Evolutionary conservation across 495 filamentous ascomycete species (phyloP), one percentile per base, ranked within the genome.

Genomic region (Neurospora terricola): DNA sequence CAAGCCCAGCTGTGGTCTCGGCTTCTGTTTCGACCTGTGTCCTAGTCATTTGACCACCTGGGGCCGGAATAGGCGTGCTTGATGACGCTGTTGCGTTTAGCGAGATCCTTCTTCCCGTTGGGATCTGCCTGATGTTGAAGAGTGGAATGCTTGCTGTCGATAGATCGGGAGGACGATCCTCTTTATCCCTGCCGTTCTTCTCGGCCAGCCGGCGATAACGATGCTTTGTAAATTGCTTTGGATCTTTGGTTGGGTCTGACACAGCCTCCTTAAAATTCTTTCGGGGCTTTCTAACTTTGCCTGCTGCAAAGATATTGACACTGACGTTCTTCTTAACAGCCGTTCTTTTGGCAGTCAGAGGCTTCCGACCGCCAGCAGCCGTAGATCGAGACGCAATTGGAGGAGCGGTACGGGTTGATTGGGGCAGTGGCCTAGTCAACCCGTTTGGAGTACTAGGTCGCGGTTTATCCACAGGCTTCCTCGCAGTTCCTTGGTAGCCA

Each of bases 401-500:
- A 2, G 66, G 34, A 6, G 59, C 48, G 27, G n/a, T 36, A n/a
- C 39, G 54, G 30, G 69, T 40, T 40, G 38, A 69, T 16, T 45
- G 54, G 70, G 16, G 70, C 38, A n/a, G 38, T 43, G 70, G 38
- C 38, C 38, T 59, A 30, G 39, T 71, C n/a, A 38, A 37, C 21
- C 70, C 38, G 39, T 71, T 45, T 48, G 27, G 3, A 30, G 18
- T 43, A 30, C 10, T 34, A 27, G 70, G 18, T 48, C 70, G 37
- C 2, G 73, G 18, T 62, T 71, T 73, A 40, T 72, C 5, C 70
- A 37, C 37, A 45, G 16, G 38, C 40, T 42, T 80, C 38, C 76
- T 75, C 12, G 78, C 77, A 12, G 80, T 80, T 36, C 80, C 80
- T 38, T 79, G 75, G 45, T 81, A 81, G 23, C 77, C 77, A 43